Evolutionary conservation across 768 basidiomycete genomes (phyloP).

Genomic region (Lactifluus volemus): DNA sequence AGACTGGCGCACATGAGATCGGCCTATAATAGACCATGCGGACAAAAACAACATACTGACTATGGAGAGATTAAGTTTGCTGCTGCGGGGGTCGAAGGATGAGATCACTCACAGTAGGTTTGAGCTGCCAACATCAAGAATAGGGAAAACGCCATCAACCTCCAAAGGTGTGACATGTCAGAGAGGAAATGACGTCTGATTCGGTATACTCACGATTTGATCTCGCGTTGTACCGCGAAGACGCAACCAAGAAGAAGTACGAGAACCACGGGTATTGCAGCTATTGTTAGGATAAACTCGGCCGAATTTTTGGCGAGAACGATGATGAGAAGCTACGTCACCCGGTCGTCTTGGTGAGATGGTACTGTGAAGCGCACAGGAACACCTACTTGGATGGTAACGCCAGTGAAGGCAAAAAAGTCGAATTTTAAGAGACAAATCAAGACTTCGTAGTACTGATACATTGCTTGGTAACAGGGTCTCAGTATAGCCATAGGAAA

Average conservation of each 20-base stretch:
- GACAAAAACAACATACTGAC: background rate
- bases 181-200: background rate
- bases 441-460: slow-evolving; percentile 81
- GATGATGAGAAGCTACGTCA: slow-evolving; percentile 65
- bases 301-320: slow-evolving; percentile 55
- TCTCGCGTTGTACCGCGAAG: slow-evolving; percentile 68
- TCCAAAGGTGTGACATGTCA: slow-evolving; percentile 22
- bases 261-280: slow-evolving; percentile 76
- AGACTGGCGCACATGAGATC: slow-evolving; percentile 38
- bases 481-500: slow-evolving; percentile 3
- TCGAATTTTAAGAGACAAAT: slow-evolving; percentile 85
- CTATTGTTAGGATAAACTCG: slow-evolving; percentile 76
- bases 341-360: background rate
- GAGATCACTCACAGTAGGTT: slow-evolving; percentile 55
- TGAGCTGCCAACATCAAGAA: slow-evolving; percentile 69
- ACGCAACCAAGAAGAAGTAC: slow-evolving; percentile 55
- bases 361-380: background rate
- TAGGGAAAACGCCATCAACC: slow-evolving; percentile 68
- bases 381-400: slow-evolving; percentile 69
- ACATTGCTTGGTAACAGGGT: slow-evolving; percentile 55
- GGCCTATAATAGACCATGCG: background rate
- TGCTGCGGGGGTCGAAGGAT: background rate
- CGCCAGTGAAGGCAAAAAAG: slow-evolving; percentile 81
- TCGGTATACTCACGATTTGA: slow-evolving; percentile 52
- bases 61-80: slow-evolving; percentile 1